Evolutionary conservation across 495 filamentous ascomycete genomes (phyloP).

Genomic region (Lophiotrema nucula): DNA sequence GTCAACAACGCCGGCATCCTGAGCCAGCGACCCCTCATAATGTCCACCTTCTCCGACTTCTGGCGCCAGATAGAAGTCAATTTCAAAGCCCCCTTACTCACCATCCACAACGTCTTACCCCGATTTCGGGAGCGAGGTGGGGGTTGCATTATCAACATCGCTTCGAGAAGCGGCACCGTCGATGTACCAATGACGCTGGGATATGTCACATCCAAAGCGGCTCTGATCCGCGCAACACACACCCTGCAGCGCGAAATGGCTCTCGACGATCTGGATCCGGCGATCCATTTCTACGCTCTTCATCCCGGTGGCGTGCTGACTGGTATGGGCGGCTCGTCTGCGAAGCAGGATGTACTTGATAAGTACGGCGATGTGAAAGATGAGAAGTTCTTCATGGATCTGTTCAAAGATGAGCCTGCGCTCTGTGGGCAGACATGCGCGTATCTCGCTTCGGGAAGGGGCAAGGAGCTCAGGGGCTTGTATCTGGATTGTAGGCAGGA

Average conservation of each 20-base stretch:
- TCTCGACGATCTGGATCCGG: constrained; percentile 14
- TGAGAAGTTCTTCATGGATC: constrained; percentile 17
- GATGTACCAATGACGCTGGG: constrained; percentile 26
- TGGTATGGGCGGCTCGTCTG: constrained; percentile 11
- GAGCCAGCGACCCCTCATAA: constrained; percentile 13
- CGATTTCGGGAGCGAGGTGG: constrained; percentile 11
- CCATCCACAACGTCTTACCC: constrained; percentile 14
- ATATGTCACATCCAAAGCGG: constrained; percentile 20
- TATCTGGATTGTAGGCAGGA: constrained; percentile 26
- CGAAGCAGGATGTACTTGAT: constrained; percentile 12
- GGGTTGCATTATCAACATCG: constrained; percentile 27
- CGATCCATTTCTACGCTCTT: constrained; percentile 15
- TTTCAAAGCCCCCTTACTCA: constrained; percentile 25
- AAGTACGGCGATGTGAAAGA: constrained; percentile 20
- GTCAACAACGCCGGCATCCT: constrained; percentile 25
- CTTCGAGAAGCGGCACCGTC: constrained; percentile 18
- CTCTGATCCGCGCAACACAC: constrained; percentile 17
- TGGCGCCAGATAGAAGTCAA: constrained; percentile 27
- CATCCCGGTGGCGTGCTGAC: constrained; percentile 24
- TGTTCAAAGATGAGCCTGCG: constrained; percentile 19
- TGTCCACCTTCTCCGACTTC: constrained; percentile 14
- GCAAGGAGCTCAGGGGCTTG: constrained; percentile 13
- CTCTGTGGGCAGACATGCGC: constrained; percentile 26
- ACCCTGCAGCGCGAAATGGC: constrained; percentile 20
- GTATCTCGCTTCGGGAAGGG: constrained; percentile 13